phyloP scores from a whole-genome alignment of 495 filamentous ascomycete genomes.

The Cercophora samala region DNA sequence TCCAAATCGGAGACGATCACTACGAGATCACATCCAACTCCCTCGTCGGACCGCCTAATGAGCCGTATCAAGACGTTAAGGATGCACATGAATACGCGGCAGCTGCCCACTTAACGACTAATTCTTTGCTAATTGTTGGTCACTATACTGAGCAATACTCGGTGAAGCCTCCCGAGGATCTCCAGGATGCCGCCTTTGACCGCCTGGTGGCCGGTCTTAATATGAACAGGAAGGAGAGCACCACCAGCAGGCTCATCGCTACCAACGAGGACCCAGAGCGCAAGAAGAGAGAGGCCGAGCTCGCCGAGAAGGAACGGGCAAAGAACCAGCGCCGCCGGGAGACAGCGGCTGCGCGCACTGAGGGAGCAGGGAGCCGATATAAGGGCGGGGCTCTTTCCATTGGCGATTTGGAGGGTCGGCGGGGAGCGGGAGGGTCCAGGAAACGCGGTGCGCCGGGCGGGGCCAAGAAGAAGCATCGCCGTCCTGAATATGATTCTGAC shows the following conservation, averaged over 20 bases:
- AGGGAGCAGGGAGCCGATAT: constrained; percentile 50
- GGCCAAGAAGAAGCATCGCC: constrained; percentile 42
- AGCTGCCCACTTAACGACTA: constrained; percentile 65
- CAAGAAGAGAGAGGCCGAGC: constrained; percentile 69
- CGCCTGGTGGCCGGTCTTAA: constrained; percentile 68
- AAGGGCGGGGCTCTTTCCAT: constrained; percentile 62
- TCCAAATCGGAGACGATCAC: constrained; percentile 69
- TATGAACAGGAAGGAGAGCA: constrained; percentile 48
- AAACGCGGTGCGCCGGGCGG: constrained; percentile 46
- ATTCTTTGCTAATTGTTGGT: constrained; percentile 69
- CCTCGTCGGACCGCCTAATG: constrained; percentile 61
- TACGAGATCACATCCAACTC: constrained; percentile 73
- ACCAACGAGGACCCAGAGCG: constrained; percentile 78
- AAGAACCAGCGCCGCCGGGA: constrained; percentile 67
- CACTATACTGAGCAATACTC: constrained; percentile 76
- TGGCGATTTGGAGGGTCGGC: constrained; percentile 67
- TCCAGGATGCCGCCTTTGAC: constrained; percentile 75
- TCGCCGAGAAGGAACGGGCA: constrained; percentile 66
- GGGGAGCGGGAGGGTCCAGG: constrained; percentile 30
- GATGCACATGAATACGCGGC: constrained; percentile 78
- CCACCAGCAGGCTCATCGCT: constrained; percentile 53
- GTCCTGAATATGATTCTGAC: constrained; percentile 59
- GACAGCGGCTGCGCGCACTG: constrained; percentile 61
- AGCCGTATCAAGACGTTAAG: constrained; percentile 66
- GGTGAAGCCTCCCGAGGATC: constrained; percentile 62